Percentiles rank a stretch among this genome's conserved stretches.
Evolutionary conservation across 163 green algal species (phyloP).

Genomic region (Chloroidium sp.): DNA sequence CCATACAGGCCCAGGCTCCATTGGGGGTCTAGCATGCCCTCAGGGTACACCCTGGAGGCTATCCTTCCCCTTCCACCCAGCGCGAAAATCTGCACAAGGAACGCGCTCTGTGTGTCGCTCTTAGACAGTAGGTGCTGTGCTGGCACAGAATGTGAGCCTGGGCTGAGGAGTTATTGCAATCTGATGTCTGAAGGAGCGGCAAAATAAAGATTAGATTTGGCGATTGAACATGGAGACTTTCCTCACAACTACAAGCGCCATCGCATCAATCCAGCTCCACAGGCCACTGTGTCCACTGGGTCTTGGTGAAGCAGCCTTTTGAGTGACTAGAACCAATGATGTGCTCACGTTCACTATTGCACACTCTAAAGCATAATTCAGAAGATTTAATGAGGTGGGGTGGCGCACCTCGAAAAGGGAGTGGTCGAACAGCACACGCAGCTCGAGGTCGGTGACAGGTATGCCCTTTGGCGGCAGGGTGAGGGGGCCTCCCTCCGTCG

Average conservation of each 20-base stretch:
- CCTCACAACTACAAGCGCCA: background rate
- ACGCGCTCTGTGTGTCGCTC: too few species aligned
- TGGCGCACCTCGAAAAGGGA: slow-evolving; percentile 19
- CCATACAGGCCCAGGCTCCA: slow-evolving; percentile 6
- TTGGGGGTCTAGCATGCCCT: background rate
- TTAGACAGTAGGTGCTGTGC: too few species aligned
- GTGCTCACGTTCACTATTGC: background rate
- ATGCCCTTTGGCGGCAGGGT: slow-evolving; percentile 13
- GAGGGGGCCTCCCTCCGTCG: slow-evolving; percentile 12
- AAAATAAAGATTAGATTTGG: too few species aligned
- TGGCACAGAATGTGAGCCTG: too few species aligned
- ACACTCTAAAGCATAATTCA: background rate
- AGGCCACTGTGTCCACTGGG: background rate
- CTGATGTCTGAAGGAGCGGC: too few species aligned
- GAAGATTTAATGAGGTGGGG: background rate
- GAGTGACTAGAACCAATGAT: background rate
- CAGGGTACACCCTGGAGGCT: slow-evolving; percentile 12
- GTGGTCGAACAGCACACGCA: slow-evolving; percentile 18
- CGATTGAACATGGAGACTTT: too few species aligned
- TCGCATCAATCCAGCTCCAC: background rate
- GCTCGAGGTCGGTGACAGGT: background rate
- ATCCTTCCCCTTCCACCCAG: slow-evolving; percentile 17
- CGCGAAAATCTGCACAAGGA: slow-evolving; percentile 7
- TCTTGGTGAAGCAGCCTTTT: background rate
- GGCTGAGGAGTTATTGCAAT: too few species aligned